Base-by-base conservation (phyloP, 257 asterid genomes). In the Verbascum thapsus region DNA sequence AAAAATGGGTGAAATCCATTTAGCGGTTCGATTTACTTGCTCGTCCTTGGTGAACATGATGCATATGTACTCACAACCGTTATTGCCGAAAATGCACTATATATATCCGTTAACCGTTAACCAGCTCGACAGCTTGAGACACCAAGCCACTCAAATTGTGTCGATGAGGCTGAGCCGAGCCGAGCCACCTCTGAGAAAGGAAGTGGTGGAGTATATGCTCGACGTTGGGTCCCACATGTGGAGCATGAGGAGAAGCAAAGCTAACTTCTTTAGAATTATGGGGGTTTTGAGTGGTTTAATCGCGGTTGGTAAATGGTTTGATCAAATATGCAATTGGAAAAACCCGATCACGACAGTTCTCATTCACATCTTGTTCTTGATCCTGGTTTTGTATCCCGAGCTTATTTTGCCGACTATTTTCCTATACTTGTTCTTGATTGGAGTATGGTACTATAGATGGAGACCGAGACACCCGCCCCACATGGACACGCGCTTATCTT, bases 161-260 rank as follows among this genome's bases (percentile, higher is more conserved):
- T 83, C 85, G 7, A 63, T 73, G 12, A 70, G 89, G 71, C 85
- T 84, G 3, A 76, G 81, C 32, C 68, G 90, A 16, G 88, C 94
- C 0, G 96, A 87, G 72, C 94, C 94, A 7, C 94, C 94, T 7
- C 59, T 87, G 10, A 54, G 72, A 18, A 87, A 80, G 54, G 96
- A 87, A 53, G 90, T 87, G 2, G 90, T 87, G 20, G 96, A 85
- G 17, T 85, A 82, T 83, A 87, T 87, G 94, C 72, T 87, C 13
- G 95, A 87, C 8, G 88, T 74, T 0, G 95, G 79, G 59, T 82
- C 90, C 12, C 83, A 84, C 63, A 80, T 84, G 88, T 87, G 90
- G 90, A 87, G 95, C 85, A 80, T 87, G 92, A 74, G 95, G 50
- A 63, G 88, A 58, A 84, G 95, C 79, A 87, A 87, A 64, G 95